Evolutionary conservation across 352 stramenopile species (phyloP).

Genomic region (Plasmopara halstedii): DNA sequence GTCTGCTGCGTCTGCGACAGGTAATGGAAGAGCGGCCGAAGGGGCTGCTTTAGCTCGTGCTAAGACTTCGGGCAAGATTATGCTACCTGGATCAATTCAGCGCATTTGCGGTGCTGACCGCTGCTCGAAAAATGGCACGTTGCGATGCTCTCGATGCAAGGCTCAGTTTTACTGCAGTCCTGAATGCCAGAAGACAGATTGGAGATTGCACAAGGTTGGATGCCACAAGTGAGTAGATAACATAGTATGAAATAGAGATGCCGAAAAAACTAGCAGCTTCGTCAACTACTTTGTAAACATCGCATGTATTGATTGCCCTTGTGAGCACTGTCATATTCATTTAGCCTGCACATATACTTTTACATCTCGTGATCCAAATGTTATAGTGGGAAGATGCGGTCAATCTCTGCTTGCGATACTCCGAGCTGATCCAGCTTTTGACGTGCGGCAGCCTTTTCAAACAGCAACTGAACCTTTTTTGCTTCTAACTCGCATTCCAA

Average conservation of each 20-base stretch:
- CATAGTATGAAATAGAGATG: neutral
- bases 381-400: conserved; percentile 34
- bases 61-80: conserved; percentile 24
- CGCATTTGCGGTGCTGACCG: conserved; percentile 57
- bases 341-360: too few relatives aligned
- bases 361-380: too few relatives aligned
- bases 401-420: conserved; percentile 29
- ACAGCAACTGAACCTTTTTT: conserved; percentile 33
- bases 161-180: conserved; percentile 77
- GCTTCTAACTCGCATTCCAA: conserved; percentile 22
- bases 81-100: conserved; percentile 27
- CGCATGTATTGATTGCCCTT: too few relatives aligned
- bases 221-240: conserved; percentile 34
- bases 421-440: conserved; percentile 40
- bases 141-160: conserved; percentile 80
- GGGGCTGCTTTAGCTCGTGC: conserved; percentile 14
- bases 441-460: conserved; percentile 35
- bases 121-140: conserved; percentile 60
- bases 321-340: too few relatives aligned
- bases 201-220: conserved; percentile 70
- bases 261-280: neutral
- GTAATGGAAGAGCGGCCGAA: conserved; percentile 21
- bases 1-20: conserved; percentile 16
- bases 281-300: too few relatives aligned
- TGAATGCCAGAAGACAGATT: conserved; percentile 80